Base-by-base conservation (phyloP, 2,329 filamentous ascomycete species). In the Neonectria ditissima region DNA sequence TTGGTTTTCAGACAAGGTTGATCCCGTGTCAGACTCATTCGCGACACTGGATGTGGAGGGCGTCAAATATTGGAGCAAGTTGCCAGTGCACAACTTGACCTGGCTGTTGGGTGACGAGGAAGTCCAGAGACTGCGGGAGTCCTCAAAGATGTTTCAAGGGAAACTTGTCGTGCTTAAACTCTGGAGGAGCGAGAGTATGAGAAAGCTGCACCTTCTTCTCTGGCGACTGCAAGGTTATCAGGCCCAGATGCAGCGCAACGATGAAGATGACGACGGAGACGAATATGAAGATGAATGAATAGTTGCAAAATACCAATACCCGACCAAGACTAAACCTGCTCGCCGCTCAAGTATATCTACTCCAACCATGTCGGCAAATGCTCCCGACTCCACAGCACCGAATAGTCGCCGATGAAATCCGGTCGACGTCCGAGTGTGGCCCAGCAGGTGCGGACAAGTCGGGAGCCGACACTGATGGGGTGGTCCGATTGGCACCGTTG, bases 171-270 rank as follows among this genome's bases (percentile, higher is more conserved):
- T 87, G 63, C 69, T 87, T 57, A 76, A 71, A 51, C 71, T 74
- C 39, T 73, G 78, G 76, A 64, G 78, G 76, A 68, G 77, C 69
- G 65, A 67, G 47, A 76, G 78, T 39, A 84, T 82, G 8, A 72
- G 80, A 22, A 74, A 79, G 14, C 52, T 87, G 48, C 84, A 87
- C 73, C 60, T 82, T 58, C 78, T 82, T 56, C 77, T 90, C 8
- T 90, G 87, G 87, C 85, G 83, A 65, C 73, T 90, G 9, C 84
- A 89, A 64, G 86, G 86, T 1, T 90, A 86, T 68, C 50, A 87
- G 22, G 71, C 69, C 16, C 52, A 67, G 22, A 51, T 30, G 5
- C 51, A 6, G 20, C 32, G 18, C 48, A 52, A 48, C 47, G 37
- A 20, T 56, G 44, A 44, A 22, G 4, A 10, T 5, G 4, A n/a